phyloP scores from a whole-genome alignment of 371 early-diverging fungal species.

The Mycotypha africana region DNA sequence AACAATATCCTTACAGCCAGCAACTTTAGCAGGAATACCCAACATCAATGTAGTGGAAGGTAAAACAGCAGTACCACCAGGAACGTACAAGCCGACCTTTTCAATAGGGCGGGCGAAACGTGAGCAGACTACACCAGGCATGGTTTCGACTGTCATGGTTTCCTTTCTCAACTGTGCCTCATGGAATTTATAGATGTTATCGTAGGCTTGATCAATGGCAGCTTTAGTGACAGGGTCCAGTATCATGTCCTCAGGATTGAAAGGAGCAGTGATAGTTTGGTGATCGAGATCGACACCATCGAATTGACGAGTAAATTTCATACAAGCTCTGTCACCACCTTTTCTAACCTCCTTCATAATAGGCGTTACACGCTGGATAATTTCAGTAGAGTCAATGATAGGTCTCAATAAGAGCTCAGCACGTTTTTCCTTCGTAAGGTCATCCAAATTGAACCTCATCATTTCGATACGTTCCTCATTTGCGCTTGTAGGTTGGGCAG shows the following conservation, averaged over 20 bases:
- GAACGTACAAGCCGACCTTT: conserved; percentile 94
- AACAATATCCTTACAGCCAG: conserved; percentile 92
- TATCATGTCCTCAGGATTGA: conserved; percentile 60
- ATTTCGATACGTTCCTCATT: conserved; percentile 49
- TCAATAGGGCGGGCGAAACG: conserved; percentile 93
- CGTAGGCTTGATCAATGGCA: conserved; percentile 94
- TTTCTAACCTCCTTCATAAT: conserved; percentile 82
- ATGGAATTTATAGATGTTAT: conserved; percentile 92
- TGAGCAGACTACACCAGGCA: conserved; percentile 94
- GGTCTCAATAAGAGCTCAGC: conserved; percentile 79
- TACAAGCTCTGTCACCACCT: conserved; percentile 83
- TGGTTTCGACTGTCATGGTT: conserved; percentile 83
- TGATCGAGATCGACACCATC: conserved; percentile 75
- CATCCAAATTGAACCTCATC: conserved; percentile 49
- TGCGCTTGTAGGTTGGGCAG: conserved; percentile 12
- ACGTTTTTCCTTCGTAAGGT: conserved; percentile 44
- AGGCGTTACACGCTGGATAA: conserved; percentile 82
- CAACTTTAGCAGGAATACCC: conserved; percentile 96
- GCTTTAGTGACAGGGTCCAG: conserved; percentile 63
- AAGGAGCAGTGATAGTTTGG: conserved; percentile 82
- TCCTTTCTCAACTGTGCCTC: conserved; percentile 80
- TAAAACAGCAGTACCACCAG: conserved; percentile 96
- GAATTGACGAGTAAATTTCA: conserved; percentile 84
- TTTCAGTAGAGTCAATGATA: conserved; percentile 84
- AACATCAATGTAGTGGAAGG: conserved; percentile 95